These are phyloP conservation scores for Platanthera guangdongensis DNA, from an alignment of 106 monocot species.

Conservation along the genomic window DNA sequence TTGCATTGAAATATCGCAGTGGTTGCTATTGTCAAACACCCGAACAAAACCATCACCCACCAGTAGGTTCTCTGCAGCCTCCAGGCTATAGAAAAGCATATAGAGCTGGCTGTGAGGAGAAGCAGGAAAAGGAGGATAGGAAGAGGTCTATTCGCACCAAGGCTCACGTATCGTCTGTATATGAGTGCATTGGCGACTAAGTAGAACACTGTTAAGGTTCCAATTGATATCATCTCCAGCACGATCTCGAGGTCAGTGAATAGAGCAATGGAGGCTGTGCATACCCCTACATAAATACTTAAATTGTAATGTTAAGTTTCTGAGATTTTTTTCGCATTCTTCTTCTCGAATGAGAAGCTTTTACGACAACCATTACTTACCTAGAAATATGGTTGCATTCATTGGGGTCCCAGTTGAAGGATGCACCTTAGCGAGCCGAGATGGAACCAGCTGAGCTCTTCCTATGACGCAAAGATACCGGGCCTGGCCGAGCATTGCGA, in stretches of 20 bases:
- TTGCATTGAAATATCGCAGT: conserved; percentile 32
- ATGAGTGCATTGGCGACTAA: conserved; percentile 65
- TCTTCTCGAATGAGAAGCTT: not conserved
- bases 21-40: conserved; percentile 10
- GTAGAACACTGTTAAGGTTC: conserved; percentile 68
- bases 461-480: conserved; percentile 65
- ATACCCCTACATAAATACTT: conserved; percentile 33
- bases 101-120: conserved; percentile 36
- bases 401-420: conserved; percentile 67
- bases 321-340: not conserved
- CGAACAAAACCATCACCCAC: conserved; percentile 36
- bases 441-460: conserved; percentile 48
- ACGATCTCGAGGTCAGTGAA: conserved; percentile 62
- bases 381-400: conserved; percentile 65
- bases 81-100: conserved; percentile 54
- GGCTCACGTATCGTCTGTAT: conserved; percentile 44
- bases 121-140: conserved; percentile 46
- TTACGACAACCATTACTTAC: conserved; percentile 12
- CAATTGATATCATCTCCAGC: conserved; percentile 63
- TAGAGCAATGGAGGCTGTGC: conserved; percentile 68
- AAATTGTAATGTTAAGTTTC: not conserved
- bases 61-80: conserved; percentile 18
- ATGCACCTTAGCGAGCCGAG: conserved; percentile 65
- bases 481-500: conserved; percentile 70
- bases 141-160: conserved; percentile 15